Base-by-base conservation (phyloP, 768 basidiomycete genomes). In the Baorangia bicolor region DNA sequence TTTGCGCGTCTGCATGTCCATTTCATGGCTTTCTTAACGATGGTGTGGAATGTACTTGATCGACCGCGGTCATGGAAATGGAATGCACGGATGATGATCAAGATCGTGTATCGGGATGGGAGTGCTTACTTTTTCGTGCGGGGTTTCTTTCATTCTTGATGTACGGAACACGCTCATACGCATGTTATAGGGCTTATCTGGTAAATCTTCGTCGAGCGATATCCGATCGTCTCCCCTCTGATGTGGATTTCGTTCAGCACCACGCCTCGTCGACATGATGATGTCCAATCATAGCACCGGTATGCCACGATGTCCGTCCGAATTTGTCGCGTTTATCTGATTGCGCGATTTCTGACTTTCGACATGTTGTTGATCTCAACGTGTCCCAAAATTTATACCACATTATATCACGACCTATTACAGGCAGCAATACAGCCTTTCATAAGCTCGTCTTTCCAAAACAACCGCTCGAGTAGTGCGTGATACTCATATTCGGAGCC, bases 31-130 rank as follows among this genome's bases (percentile, higher is more conserved):
- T 73, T 73, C 47, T 7, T 59, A 27, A 65, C 63, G 40, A 61
- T 60, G 1, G 51, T 62, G 13, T 70, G 73, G 69, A 73, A 73
- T 14, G 62, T 63, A 2, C 54, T 71, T 12, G 64, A 72, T 39
- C 58, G 50, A 25, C 73, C 73, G 14, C 64, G 62, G 14, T 21
- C 49, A n/a, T n/a, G n/a, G n/a, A n/a, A n/a, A 4, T 31, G 51
- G 18, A 28, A 58, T 33, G 35, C 28, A 12, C 31, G 43, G n/a
- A n/a, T n/a, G 38, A 68, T 72, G 66, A 28, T 59, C 33, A 55
- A 56, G 39, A 40, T 72, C 47, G 43, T 72, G 59, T 69, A 72
- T 33, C 57, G 69, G 20, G 69, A 72, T 25, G 64, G 69, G 7
- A 58, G 62, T 20, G 18, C 58, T 28, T 64, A 72, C 34, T 70